Evolutionary conservation across 164 flowering plant genomes (phyloP).

Genomic region (Cinnamomum chago): DNA sequence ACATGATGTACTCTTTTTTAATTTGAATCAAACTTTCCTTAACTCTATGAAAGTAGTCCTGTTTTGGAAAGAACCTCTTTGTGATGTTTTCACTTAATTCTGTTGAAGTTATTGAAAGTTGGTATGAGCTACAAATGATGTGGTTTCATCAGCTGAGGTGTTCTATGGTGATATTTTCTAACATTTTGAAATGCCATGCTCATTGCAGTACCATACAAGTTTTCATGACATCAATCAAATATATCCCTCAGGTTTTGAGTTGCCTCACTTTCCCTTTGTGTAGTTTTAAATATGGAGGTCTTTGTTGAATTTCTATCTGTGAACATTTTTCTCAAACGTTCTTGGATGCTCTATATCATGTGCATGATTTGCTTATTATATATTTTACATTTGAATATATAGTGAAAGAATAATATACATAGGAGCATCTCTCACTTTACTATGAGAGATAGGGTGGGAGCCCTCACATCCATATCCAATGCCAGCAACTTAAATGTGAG

Average conservation of each 20-base stretch:
- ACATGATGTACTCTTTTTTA: neutral
- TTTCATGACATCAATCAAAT: constrained; percentile 77
- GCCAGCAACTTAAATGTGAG: no score
- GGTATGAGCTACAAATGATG: neutral
- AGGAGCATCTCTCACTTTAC: no score
- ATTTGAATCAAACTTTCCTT: neutral
- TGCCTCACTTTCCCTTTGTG: constrained; percentile 3
- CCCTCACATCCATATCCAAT: no score
- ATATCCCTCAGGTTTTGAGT: constrained; percentile 78
- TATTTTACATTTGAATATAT: neutral
- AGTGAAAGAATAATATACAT: neutral
- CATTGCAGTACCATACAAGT: constrained; percentile 83
- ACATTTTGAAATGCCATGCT: constrained; percentile 2
- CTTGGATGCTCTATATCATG: neutral
- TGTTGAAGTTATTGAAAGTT: neutral
- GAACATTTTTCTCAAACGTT: neutral
- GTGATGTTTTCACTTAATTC: neutral
- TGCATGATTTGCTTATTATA: neutral
- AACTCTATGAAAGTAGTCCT: neutral
- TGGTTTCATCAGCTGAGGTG: neutral
- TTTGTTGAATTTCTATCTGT: neutral
- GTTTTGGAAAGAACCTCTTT: neutral
- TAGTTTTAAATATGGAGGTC: neutral
- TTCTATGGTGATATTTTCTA: neutral
- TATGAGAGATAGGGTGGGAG: no score